Conservation (phyloP, 1,139 yeast genomes). For the Tardiomyces depauwii region DNA sequence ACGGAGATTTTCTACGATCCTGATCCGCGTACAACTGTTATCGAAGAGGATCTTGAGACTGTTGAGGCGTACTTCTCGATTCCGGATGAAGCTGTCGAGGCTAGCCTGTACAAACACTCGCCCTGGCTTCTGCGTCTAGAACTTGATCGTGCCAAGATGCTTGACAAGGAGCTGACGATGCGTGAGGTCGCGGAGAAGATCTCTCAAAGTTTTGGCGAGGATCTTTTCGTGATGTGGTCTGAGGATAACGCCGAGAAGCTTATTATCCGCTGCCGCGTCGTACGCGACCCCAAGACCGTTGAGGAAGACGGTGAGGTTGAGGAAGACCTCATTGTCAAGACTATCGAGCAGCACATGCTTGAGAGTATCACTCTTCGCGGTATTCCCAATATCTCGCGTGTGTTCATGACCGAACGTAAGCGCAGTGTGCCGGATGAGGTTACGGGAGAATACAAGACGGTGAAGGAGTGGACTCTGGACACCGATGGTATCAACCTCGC, state of each 20-base stretch:
- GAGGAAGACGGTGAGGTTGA: conserved; percentile 94
- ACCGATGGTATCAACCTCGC: conserved; percentile 97
- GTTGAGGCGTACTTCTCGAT: conserved; percentile 95
- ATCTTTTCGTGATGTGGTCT: conserved; percentile 95
- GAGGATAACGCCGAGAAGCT: conserved; percentile 98
- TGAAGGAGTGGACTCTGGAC: conserved; percentile 96
- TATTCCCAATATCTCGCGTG: conserved; percentile 88
- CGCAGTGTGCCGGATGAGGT: conserved; percentile 57
- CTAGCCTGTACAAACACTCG: conserved; percentile 83
- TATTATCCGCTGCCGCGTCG: conserved; percentile 95
- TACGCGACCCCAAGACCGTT: conserved; percentile 87
- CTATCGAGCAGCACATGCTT: conserved; percentile 93
- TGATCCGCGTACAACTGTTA: conserved; percentile 91
- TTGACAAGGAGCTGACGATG: conserved; percentile 95
- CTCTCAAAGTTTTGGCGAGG: conserved; percentile 87
- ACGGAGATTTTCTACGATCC: conserved; percentile 97
- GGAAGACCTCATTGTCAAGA: conserved; percentile 92
- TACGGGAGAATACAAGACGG: conserved; percentile 77
- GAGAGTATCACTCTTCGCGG: conserved; percentile 93
- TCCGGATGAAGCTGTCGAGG: conserved; percentile 96
- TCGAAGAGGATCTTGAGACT: conserved; percentile 93
- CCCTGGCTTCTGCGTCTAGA: conserved; percentile 97
- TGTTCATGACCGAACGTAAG: conserved; percentile 87
- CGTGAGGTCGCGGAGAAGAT: conserved; percentile 97
- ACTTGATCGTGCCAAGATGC: conserved; percentile 97